Base-by-base conservation (phyloP, 176 grass and related monocot genomes). In the Typha latifolia region DNA sequence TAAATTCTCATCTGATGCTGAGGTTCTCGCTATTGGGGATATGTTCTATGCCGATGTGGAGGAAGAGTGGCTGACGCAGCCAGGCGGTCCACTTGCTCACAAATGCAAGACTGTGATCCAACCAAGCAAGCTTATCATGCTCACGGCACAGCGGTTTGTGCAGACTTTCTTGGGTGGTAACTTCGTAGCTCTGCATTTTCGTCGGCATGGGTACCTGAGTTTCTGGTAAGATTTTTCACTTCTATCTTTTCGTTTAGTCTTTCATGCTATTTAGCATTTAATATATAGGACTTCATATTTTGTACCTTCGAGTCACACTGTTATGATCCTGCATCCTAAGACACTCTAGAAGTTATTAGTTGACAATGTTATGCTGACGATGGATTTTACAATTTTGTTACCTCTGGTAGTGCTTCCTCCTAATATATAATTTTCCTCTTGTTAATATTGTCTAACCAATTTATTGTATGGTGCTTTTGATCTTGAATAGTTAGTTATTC, bases 141-240 rank as follows among this genome's bases (percentile, higher is more conserved):
- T 97, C 62, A 97, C 88, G 12, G 88, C 93, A 3, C 80, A 92
- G 64, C 88, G 93, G 1, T 97, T 97, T 53, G 82, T 97, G 51
- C 93, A 97, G 81, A 97, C 93, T 69, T 91, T 92, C 70, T 71
- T 97, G 75, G 93, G 93, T 5, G 78, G 75, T 27, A 91, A 97
- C 79, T 97, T 89, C 59, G 74, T 97, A n/a, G 88, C 88, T 49
- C 82, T 97, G 71, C 93, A 97, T 84, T 97, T 97, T 61, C 83
- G 93, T 31, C 81, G 93, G 18, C 93, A 92, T 77, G 93, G 93
- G 12, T 97, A 86, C 76, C 83, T 97, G 12, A 92, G 92, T 65
- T 97, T 97, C 78, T 97, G 90, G 90, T 94, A 74, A 71, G 75
- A 31, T 72, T 62, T 18, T 47, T 13, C 8, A 62, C 14, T 47